Base-by-base conservation (phyloP, 352 stramenopile genomes). In the Elongisporangium senticosum region DNA sequence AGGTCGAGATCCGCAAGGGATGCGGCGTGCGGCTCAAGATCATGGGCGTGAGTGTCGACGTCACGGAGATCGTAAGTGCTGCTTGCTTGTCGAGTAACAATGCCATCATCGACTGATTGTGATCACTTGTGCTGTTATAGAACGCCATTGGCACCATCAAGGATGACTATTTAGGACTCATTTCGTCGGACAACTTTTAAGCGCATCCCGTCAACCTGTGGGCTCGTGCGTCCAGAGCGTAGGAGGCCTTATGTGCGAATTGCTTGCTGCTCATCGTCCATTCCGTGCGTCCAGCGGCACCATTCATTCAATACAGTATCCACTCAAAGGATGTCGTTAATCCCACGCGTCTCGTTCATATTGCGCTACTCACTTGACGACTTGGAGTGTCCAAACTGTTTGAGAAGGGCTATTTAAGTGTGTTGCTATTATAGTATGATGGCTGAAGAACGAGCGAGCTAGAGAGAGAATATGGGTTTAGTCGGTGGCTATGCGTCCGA, bases 71-170 rank as follows among this genome's bases (percentile, higher is more conserved):
- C 66, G 82, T 85, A 74, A 53, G 72, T 75, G 15, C 4, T 56
- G 21, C 2, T 14, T 49, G 14, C n/a, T 19, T 24, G 13, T 78
- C 24, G 61, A 67, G 69, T 37, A 15, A 67, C 54, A 63, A 15
- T 64, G 37, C 17, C 40, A 58, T 33, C 28, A 68, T 43, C 17
- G 6, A 54, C 37, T 61, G 11, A 53, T 15, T 22, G 49, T 56
- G n/a, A 19, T 59, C 26, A 5, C 58, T 54, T 17, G 37, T 3
- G 28, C 21, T 43, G 10, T 26, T 33, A 21, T 55, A 95, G 85
- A 98, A 97, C 51, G 96, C 96, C 19, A 98, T 99, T 68, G 96
- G 95, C 49, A 98, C 94, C 54, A 98, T 99, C 65, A 98, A 98
- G 68, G 96, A 99, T 71, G 96, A 98, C 68, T 99, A 98, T 90